Evolutionary conservation across 2,329 filamentous ascomycete species (phyloP).

Genomic region (Leptographium wingfieldii): DNA sequence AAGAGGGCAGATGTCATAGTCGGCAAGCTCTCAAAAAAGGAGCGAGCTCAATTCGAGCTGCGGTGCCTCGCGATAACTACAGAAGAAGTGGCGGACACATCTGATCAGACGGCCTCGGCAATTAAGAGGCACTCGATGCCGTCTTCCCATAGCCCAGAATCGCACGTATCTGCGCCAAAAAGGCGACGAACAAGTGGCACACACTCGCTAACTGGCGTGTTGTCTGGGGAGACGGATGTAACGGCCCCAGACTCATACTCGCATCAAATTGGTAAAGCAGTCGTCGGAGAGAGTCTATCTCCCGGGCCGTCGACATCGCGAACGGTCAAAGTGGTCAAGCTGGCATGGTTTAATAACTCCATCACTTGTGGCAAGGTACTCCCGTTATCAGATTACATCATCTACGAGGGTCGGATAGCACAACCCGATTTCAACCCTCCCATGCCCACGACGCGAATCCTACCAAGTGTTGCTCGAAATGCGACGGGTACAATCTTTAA

Average conservation of each 20-base stretch:
- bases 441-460: not conserved
- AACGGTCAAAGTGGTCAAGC: constrained; percentile 37
- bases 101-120: not conserved
- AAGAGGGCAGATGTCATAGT: constrained; percentile 62
- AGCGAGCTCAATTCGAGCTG: constrained; percentile 67
- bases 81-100: constrained; percentile 26
- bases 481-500: too few relatives aligned
- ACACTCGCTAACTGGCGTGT: not conserved
- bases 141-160: not conserved
- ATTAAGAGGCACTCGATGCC: not conserved
- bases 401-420: constrained; percentile 38
- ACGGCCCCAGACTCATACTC: not conserved
- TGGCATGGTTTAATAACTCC: constrained; percentile 46
- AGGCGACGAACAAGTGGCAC: not conserved
- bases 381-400: constrained; percentile 35
- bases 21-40: constrained; percentile 56
- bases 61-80: constrained; percentile 51
- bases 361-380: constrained; percentile 30
- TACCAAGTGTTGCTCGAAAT: constrained; percentile 12
- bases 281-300: not conserved
- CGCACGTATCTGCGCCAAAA: not conserved
- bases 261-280: not conserved
- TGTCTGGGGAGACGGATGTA: not conserved
- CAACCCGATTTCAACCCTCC: constrained; percentile 2
- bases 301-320: not conserved